phyloP scores from a whole-genome alignment of 257 asterid species.

The Thymus mandschuricus region DNA sequence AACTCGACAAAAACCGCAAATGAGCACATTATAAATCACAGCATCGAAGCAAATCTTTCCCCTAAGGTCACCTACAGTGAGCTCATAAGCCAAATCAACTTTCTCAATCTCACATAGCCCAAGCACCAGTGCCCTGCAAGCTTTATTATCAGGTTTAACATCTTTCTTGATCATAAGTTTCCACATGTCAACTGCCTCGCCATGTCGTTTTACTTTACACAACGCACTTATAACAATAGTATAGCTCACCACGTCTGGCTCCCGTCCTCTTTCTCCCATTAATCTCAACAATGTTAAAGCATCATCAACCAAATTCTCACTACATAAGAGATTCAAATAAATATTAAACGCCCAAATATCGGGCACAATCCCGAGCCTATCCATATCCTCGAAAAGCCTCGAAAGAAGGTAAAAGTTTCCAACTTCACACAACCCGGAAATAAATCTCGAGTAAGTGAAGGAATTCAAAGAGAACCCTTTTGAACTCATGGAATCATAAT shows the following conservation, averaged over 20 bases:
- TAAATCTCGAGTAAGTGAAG: constrained; percentile 87
- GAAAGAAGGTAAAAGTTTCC: constrained; percentile 71
- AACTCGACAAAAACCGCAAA: constrained; percentile 76
- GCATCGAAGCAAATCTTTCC: constrained; percentile 61
- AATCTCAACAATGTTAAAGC: constrained; percentile 66
- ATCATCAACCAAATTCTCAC: constrained; percentile 66
- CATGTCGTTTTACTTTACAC: constrained; percentile 57
- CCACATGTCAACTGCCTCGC: constrained; percentile 78
- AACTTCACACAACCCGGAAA: constrained; percentile 81
- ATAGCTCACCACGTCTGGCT: constrained; percentile 80
- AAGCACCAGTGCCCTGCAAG: constrained; percentile 84
- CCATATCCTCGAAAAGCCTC: constrained; percentile 78
- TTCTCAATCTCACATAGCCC: constrained; percentile 75
- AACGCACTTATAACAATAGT: constrained; percentile 73
- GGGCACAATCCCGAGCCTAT: constrained; percentile 67
- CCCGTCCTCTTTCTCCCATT: constrained; percentile 74
- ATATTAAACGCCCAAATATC: constrained; percentile 93
- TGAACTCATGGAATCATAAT: constrained; percentile 61
- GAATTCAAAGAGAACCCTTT: constrained; percentile 82
- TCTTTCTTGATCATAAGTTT: constrained; percentile 67
- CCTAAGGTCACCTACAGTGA: constrained; percentile 82
- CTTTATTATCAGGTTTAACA: constrained; percentile 63
- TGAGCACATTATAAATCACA: constrained; percentile 66
- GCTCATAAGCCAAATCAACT: constrained; percentile 97
- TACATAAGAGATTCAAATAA: constrained; percentile 72